A percentile compares a stretch with the other conserved stretches of the same genome.
These are phyloP conservation scores for Protomyces gravidus DNA, from an alignment of 1,139 yeast genomes.

Conservation along the genomic window DNA sequence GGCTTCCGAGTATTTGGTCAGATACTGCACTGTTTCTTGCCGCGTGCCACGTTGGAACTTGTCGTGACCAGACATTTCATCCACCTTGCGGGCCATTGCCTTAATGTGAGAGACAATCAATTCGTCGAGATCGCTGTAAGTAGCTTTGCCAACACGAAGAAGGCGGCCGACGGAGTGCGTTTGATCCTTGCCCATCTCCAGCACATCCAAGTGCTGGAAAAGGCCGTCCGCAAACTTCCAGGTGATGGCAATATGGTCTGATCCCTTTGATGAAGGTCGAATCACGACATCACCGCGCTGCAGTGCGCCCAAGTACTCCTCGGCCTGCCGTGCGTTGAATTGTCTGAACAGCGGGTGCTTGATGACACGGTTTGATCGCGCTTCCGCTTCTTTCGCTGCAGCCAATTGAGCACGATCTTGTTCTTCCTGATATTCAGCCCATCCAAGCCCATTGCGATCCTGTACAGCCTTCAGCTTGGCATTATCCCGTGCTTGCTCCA, in stretches of 20 bases:
- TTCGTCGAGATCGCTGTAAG: constrained; percentile 85
- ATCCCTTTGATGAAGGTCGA: constrained; percentile 89
- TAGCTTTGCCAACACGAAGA: constrained; percentile 55
- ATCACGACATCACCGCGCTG: constrained; percentile 89
- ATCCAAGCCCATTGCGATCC: constrained; percentile 45
- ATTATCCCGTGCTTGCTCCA: constrained; percentile 43
- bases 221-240: constrained; percentile 93
- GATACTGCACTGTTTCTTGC: constrained; percentile 69
- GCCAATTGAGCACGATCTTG: constrained; percentile 57
- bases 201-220: constrained; percentile 85
- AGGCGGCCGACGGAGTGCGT: constrained; percentile 61
- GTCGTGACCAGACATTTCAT: constrained; percentile 78
- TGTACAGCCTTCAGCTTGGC: constrained; percentile 3
- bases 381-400: constrained; percentile 48
- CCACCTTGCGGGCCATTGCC: constrained; percentile 76
- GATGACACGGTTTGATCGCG: constrained; percentile 65
- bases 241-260: constrained; percentile 81
- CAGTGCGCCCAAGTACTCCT: constrained; percentile 82
- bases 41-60: constrained; percentile 82
- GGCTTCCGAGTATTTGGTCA: constrained; percentile 83
- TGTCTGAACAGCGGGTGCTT: constrained; percentile 90
- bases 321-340: constrained; percentile 83
- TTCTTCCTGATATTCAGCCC: constrained; percentile 81
- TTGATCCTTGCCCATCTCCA: constrained; percentile 63
- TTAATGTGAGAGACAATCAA: constrained; percentile 83